A percentile compares a stretch with the other conserved stretches of the same genome.
phyloP scores from a whole-genome alignment of 768 basidiomycete genomes.

The Rubroboletus pulcherrimus region DNA sequence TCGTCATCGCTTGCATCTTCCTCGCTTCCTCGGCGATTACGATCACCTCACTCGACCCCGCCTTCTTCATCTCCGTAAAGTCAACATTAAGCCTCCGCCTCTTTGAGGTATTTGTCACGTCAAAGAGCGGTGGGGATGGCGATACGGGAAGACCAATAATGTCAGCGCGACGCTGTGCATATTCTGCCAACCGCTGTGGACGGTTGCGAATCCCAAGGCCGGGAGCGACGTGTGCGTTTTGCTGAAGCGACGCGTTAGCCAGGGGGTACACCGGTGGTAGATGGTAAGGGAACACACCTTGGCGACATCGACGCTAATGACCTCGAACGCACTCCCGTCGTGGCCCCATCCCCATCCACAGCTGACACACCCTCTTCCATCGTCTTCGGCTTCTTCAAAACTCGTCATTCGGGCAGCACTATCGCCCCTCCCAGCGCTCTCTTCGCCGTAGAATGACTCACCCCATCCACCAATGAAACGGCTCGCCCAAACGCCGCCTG shows the following conservation, averaged over 20 bases:
- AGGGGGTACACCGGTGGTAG: background rate
- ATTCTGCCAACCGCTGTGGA: slow-evolving; percentile 63
- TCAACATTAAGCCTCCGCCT: slow-evolving; percentile 23
- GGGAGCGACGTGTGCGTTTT: slow-evolving; percentile 47
- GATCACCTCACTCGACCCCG: slow-evolving; percentile 19
- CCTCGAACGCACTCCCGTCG: slow-evolving; percentile 73
- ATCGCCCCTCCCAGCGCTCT: slow-evolving; percentile 28
- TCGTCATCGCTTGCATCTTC: slow-evolving; percentile 41
- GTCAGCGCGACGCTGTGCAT: slow-evolving; percentile 54
- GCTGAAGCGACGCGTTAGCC: slow-evolving; percentile 33
- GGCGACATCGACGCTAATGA: slow-evolving; percentile 59
- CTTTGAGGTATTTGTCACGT: slow-evolving; percentile 36
- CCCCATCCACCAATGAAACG: slow-evolving; percentile 45
- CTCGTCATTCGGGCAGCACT: slow-evolving; percentile 23
- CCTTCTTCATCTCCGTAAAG: slow-evolving; percentile 20
- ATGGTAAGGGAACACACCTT: slow-evolving; percentile 43
- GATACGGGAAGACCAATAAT: slow-evolving; percentile 32
- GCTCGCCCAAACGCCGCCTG: slow-evolving; percentile 32
- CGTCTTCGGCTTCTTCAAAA: slow-evolving; percentile 45
- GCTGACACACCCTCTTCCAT: slow-evolving; percentile 59
- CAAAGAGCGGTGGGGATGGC: slow-evolving; percentile 28
- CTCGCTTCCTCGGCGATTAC: slow-evolving; percentile 37
- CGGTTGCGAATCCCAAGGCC: slow-evolving; percentile 61
- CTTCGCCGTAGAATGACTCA: slow-evolving; percentile 31
- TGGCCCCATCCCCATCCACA: slow-evolving; percentile 77